These are phyloP conservation scores for Globisporangium heterothallicum DNA, from an alignment of 352 stramenopile species.

Conservation along the genomic window DNA sequence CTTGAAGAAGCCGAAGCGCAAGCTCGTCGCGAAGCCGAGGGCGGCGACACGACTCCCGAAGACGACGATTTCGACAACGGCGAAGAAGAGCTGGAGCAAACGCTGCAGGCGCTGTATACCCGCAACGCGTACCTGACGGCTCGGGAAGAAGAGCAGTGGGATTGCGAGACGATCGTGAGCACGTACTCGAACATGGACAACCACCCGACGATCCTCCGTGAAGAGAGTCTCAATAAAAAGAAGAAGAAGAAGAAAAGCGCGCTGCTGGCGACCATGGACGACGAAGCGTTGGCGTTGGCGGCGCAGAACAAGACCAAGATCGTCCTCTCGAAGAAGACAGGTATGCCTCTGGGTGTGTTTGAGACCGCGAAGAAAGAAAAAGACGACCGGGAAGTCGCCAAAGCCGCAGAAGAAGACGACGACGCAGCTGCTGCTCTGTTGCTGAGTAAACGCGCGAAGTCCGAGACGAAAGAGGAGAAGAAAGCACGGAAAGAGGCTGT, in stretches of 20 bases:
- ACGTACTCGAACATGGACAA: slow-evolving; percentile 99
- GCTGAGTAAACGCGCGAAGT: slow-evolving; percentile 37
- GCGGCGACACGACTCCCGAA: slow-evolving; percentile 17
- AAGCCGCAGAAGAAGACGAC: slow-evolving; percentile 10
- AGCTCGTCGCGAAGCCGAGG: slow-evolving; percentile 50
- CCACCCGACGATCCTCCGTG: slow-evolving; percentile 91
- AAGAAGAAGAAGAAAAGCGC: slow-evolving; percentile 79
- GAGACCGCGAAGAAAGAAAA: slow-evolving; percentile 23
- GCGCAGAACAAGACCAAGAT: slow-evolving; percentile 61
- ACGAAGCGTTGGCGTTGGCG: slow-evolving; percentile 15
- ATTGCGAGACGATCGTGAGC: slow-evolving; percentile 97
- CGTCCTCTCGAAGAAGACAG: slow-evolving; percentile 92
- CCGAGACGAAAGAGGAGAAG: slow-evolving; percentile 92
- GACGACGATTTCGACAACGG: slow-evolving; percentile 24
- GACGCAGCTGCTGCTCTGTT: no score
- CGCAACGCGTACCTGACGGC: slow-evolving; percentile 63
- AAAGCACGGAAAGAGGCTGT: slow-evolving; percentile 87
- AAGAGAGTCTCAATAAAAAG: slow-evolving; percentile 47
- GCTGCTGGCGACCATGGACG: slow-evolving; percentile 13
- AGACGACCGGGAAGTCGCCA: slow-evolving; percentile 18
- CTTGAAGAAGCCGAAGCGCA: slow-evolving; percentile 35
- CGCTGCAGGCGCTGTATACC: slow-evolving; percentile 44
- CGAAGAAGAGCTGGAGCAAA: slow-evolving; percentile 20
- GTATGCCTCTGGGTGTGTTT: slow-evolving; percentile 92
- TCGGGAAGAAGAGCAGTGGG: slow-evolving; percentile 84